These are phyloP conservation scores for Cymbopogon citratus DNA, from an alignment of 176 grass and related monocot genomes.

Conservation along the genomic window DNA sequence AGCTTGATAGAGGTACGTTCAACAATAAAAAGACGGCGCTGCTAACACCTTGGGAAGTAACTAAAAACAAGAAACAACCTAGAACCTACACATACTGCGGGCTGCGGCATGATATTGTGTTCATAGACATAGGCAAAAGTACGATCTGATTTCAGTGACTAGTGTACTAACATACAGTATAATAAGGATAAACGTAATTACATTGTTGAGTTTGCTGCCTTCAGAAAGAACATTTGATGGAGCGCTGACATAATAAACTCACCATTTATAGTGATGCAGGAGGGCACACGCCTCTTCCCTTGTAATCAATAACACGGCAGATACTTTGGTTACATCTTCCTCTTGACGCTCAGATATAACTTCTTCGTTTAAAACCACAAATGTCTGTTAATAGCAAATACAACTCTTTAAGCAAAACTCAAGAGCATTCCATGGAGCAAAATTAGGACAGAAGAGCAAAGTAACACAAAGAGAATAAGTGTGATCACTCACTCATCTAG, in stretches of 20 bases:
- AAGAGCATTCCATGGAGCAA: background rate
- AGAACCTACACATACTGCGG: background rate
- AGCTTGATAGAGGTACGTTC: background rate
- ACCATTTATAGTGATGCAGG: conserved; percentile 81
- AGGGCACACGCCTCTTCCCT: conserved; percentile 63
- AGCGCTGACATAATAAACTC: conserved; percentile 21
- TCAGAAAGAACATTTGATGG: background rate
- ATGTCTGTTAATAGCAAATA: conserved; percentile 57
- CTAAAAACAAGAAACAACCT: background rate
- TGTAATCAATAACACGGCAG: conserved; percentile 49
- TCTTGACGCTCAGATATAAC: conserved; percentile 57
- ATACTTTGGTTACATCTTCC: conserved; percentile 61
- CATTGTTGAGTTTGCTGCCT: background rate
- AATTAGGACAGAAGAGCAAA: background rate
- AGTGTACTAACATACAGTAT: background rate
- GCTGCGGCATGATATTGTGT: background rate
- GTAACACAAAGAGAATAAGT: background rate
- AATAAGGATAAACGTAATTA: background rate
- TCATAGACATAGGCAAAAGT: background rate
- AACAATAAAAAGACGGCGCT: background rate
- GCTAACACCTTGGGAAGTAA: background rate
- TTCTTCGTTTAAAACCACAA: conserved; percentile 47
- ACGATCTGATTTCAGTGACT: background rate
- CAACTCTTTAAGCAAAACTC: conserved; percentile 8
- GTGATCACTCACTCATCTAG: background rate